Conservation (phyloP, 2,329 filamentous ascomycete species). For the Tolypocladium tundrense region DNA sequence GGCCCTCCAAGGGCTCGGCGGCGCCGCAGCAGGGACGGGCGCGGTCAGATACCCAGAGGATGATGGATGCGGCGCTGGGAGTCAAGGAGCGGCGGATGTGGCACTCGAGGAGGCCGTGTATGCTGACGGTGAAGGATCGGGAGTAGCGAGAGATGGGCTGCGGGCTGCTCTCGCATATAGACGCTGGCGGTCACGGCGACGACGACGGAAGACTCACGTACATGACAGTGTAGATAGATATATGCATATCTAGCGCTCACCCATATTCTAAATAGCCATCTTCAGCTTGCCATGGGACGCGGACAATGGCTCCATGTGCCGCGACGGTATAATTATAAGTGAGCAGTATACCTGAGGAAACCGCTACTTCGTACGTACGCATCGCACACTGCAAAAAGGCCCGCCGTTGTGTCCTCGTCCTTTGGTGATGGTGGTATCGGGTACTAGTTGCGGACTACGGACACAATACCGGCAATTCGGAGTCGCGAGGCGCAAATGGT, state of each 20-base stretch:
- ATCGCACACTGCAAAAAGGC: too few species aligned
- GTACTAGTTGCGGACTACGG: too few species aligned
- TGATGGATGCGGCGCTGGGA: slow-evolving; percentile 49
- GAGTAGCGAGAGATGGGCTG: neutral
- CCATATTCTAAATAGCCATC: neutral
- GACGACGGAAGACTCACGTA: neutral
- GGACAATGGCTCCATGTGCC: too few species aligned
- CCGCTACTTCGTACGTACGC: too few species aligned
- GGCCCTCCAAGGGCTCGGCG: slow-evolving; percentile 12
- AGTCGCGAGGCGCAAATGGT: neutral
- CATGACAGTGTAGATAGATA: neutral
- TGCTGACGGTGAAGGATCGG: slow-evolving; percentile 33
- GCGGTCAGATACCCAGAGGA: slow-evolving; percentile 43
- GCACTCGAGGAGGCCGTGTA: slow-evolving; percentile 49
- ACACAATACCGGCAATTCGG: neutral
- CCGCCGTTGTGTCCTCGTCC: too few species aligned
- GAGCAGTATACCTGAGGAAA: too few species aligned
- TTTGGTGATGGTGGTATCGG: too few species aligned
- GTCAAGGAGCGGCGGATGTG: slow-evolving; percentile 52
- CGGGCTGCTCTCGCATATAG: neutral
- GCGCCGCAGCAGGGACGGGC: slow-evolving; percentile 20
- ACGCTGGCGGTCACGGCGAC: neutral
- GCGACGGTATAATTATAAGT: too few species aligned
- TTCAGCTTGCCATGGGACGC: neutral
- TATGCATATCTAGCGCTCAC: neutral